phyloP scores from a whole-genome alignment of 2,329 filamentous ascomycete genomes.

The Colletotrichum caudatum region DNA sequence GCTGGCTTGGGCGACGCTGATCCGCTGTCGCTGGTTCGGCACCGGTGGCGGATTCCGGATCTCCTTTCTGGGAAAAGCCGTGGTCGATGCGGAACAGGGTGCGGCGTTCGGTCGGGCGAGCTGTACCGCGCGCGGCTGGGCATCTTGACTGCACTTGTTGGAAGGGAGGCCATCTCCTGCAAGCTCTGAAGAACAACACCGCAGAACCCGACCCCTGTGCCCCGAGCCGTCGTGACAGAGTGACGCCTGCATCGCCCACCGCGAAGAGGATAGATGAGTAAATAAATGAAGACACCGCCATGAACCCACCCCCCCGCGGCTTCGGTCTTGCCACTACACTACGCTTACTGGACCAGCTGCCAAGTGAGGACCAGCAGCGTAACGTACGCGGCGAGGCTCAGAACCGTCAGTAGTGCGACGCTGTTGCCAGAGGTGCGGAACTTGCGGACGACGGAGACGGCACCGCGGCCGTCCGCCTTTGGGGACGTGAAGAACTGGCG shows the following conservation, averaged over 20 bases:
- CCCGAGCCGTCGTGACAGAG: not conserved
- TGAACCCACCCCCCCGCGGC: not conserved
- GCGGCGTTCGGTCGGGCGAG: not conserved
- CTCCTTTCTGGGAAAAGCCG: not conserved
- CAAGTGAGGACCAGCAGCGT: constrained; percentile 68
- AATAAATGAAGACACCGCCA: not conserved
- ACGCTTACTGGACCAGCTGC: constrained; percentile 51
- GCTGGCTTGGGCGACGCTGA: not conserved
- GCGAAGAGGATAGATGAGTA: not conserved
- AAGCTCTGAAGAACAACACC: not conserved
- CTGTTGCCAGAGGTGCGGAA: constrained; percentile 75
- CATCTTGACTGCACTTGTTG: not conserved
- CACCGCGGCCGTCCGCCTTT: constrained; percentile 48
- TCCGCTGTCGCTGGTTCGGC: not conserved
- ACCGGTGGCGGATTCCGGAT: not conserved
- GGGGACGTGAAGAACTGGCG: constrained; percentile 85
- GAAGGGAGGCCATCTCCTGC: not conserved
- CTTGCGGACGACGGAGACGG: constrained; percentile 59
- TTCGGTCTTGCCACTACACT: not conserved
- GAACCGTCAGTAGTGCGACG: constrained; percentile 66
- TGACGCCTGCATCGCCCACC: not conserved
- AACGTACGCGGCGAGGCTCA: constrained; percentile 70
- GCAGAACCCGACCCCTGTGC: not conserved
- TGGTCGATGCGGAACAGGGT: not conserved
- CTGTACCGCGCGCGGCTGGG: not conserved